A percentile compares a stretch with the other conserved stretches of the same genome.
phyloP scores from a whole-genome alignment of 768 basidiomycete genomes.

The Agrocybe chaxingu region DNA sequence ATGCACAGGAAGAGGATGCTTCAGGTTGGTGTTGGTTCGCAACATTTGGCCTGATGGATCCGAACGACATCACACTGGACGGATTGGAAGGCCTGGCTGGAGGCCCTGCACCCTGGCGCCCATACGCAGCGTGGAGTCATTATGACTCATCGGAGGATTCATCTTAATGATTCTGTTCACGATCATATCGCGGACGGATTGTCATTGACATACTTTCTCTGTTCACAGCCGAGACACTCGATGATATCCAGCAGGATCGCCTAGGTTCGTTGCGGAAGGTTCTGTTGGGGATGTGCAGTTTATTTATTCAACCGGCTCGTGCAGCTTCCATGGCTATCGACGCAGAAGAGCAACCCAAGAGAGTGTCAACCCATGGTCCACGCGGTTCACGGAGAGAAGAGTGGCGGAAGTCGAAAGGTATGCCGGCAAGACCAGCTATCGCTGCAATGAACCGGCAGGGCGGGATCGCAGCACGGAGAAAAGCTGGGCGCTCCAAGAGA shows the following conservation, averaged over 20 bases:
- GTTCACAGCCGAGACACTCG: constrained; percentile 30
- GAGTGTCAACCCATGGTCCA: constrained; percentile 80
- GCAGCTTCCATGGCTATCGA: constrained; percentile 60
- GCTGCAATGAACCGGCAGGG: constrained; percentile 70
- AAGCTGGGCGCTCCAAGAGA: constrained; percentile 68
- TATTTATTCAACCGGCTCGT: constrained; percentile 10
- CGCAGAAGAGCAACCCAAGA: constrained; percentile 26
- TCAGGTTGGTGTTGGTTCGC: constrained; percentile 72
- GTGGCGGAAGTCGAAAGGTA: constrained; percentile 81
- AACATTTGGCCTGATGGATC: constrained; percentile 56
- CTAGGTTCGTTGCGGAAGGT: constrained; percentile 27
- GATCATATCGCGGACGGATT: constrained; percentile 29
- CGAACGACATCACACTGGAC: constrained; percentile 51
- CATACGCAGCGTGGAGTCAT: constrained; percentile 1
- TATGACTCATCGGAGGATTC: constrained; percentile 17
- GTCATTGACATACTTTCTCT: constrained; percentile 37
- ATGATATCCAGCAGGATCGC: constrained; percentile 19
- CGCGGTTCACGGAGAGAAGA: constrained; percentile 74
- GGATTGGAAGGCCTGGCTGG: constrained; percentile 34
- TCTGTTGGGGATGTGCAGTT: constrained; percentile 6
- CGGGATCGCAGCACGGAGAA: constrained; percentile 52
- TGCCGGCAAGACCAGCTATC: constrained; percentile 47
- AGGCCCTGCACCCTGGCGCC: constrained; percentile 2
- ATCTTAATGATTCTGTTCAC: constrained; percentile 31
- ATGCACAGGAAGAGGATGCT: constrained; percentile 32